Evolutionary conservation across 129 eudicot genomes (phyloP).

Genomic region (Chrysanthemum makinoi): DNA sequence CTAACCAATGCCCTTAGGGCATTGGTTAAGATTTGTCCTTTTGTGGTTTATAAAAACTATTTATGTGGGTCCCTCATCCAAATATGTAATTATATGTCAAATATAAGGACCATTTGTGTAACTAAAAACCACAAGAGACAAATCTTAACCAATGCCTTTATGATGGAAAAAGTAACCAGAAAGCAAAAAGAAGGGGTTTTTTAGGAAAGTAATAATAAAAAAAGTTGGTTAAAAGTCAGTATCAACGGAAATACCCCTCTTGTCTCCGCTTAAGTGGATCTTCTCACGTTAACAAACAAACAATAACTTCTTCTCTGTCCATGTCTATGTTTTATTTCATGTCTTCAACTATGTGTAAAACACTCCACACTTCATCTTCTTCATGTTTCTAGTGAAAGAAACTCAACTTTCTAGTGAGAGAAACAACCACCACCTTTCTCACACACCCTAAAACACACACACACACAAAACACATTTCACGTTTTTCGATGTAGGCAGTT

Average conservation of each 20-base stretch:
- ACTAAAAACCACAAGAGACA: too few relatives aligned
- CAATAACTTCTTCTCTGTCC: background rate
- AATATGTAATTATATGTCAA: too few relatives aligned
- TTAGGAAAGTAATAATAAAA: constrained; percentile 5
- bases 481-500: constrained; percentile 35
- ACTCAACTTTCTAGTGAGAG: constrained; percentile 13
- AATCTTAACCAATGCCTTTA: too few relatives aligned
- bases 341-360: background rate
- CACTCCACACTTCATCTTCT: background rate
- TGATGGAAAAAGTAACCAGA: too few relatives aligned
- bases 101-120: too few relatives aligned
- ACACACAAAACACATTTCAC: constrained; percentile 6
- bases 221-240: constrained; percentile 33
- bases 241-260: constrained; percentile 42
- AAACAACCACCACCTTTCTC: constrained; percentile 17
- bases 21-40: too few relatives aligned
- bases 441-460: constrained; percentile 1
- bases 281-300: constrained; percentile 61
- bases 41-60: too few relatives aligned
- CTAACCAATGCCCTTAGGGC: too few relatives aligned
- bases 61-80: too few relatives aligned
- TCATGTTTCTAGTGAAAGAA: constrained; percentile 17
- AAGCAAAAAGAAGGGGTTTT: background rate
- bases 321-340: constrained; percentile 10
- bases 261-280: constrained; percentile 83